Base-by-base conservation (phyloP, 768 basidiomycete genomes). In the Plicaturopsis crispa region DNA sequence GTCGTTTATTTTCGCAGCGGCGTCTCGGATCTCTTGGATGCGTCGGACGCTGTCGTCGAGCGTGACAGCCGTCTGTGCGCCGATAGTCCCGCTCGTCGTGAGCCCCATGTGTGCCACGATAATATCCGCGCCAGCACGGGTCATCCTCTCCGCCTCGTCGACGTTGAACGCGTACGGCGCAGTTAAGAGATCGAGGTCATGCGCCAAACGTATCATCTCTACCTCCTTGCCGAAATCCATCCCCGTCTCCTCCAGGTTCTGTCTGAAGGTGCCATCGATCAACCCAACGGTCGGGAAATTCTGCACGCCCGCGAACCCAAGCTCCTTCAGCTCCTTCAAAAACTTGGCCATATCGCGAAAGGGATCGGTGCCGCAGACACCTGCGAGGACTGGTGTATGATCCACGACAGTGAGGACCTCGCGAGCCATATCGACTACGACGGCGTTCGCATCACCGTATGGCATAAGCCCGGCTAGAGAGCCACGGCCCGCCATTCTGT, bases 211-310 rank as follows among this genome's bases (percentile, higher is more conserved):
- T 32, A 55, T 53, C 54, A 57, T 57, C 12, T 55, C 56, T 7
- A 58, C 56, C 28, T 59, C 57, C 23, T 45, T 52, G 10, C 42
- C 57, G 14, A 59, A 56, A 7, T 46, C 50, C 55, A 56, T 56
- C 2, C 48, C 48, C 10, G 53, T 55, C 34, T 57, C 56, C 44
- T 56, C 57, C 19, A 54, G 38, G 39, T 57, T 51, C 23, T 46
- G 55, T 12, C 57, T 48, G 33, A 56, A 59, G 34, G 40, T 48
- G 2, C 54, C 49, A 30, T 58, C 54, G 16, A 59, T 56, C 40
- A 54, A 20, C 4, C 51, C 49, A 5, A 51, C 51, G 3, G 54
- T 58, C 20, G 54, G 51, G 38, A 58, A 54, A 31, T 56, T 54
- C 38, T 53, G 51, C 19, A 58, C 46, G 16, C 56, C 56, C 20